Conservation (phyloP, 768 basidiomycete genomes). For the Tricholoma saponaceum region DNA sequence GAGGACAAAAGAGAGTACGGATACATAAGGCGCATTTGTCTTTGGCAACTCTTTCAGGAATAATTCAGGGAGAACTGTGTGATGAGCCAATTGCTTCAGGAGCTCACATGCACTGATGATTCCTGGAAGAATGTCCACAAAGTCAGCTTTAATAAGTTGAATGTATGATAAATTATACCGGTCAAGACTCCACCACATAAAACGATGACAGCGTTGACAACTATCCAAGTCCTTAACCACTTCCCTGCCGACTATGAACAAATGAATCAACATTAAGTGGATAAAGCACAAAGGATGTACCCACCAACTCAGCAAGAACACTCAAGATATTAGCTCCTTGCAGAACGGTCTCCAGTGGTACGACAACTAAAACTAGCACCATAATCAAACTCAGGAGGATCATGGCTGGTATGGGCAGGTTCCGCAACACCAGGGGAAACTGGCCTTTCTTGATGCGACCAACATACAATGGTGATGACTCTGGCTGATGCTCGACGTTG, state of each 20-base stretch:
- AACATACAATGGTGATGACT: constrained; percentile 64
- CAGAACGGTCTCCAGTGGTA: constrained; percentile 48
- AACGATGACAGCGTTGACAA: constrained; percentile 66
- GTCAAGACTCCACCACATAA: constrained; percentile 70
- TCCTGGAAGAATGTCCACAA: constrained; percentile 27
- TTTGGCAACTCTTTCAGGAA: constrained; percentile 45
- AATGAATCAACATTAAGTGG: neutral
- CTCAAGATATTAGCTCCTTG: constrained; percentile 60
- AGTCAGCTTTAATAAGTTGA: neutral
- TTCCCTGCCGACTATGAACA: constrained; percentile 44
- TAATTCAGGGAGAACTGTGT: constrained; percentile 53
- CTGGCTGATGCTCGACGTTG: no score
- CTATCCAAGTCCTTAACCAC: constrained; percentile 62
- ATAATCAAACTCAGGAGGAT: constrained; percentile 53
- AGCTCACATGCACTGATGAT: constrained; percentile 58
- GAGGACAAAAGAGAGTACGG: constrained; percentile 44
- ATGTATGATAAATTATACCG: constrained; percentile 30
- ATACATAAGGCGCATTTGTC: constrained; percentile 50
- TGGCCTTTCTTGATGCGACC: constrained; percentile 52
- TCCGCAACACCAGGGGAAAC: constrained; percentile 59
- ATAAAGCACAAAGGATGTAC: neutral
- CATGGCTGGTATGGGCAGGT: constrained; percentile 58
- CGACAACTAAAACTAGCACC: constrained; percentile 53
- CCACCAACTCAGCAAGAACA: constrained; percentile 53
- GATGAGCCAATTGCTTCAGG: constrained; percentile 49